A percentile compares a stretch with the other conserved stretches of the same genome.
Conservation (phyloP, 78 protist genomes). For the Dictyostelium citrinum region DNA sequence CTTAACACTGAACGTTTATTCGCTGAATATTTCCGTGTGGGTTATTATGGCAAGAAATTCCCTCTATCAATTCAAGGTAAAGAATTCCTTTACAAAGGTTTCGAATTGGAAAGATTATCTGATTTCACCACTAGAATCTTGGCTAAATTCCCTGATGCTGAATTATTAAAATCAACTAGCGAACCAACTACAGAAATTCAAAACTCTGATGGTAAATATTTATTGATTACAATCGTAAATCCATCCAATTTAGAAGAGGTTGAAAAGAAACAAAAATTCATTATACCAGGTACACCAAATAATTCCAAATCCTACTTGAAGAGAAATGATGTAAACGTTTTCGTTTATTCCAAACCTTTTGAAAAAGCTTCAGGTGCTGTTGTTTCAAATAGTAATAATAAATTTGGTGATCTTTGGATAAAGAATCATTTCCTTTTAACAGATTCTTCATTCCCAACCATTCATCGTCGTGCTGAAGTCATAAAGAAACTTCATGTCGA, state of each 20-base stretch:
- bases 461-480: slow-evolving; percentile 82
- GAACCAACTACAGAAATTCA: slow-evolving; percentile 57
- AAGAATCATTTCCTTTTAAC: slow-evolving; percentile 63
- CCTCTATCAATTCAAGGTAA: slow-evolving; percentile 65
- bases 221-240: slow-evolving; percentile 58
- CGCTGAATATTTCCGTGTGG: slow-evolving; percentile 85
- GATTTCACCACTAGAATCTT: slow-evolving; percentile 74
- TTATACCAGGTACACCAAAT: slow-evolving; percentile 59
- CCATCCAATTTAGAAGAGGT: slow-evolving; percentile 48
- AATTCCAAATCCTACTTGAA: slow-evolving; percentile 34
- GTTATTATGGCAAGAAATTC: slow-evolving; percentile 85
- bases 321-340: slow-evolving; percentile 70
- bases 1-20: slow-evolving; percentile 69
- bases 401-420: slow-evolving; percentile 86
- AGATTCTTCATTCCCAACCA: slow-evolving; percentile 69
- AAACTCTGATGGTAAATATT: slow-evolving; percentile 57
- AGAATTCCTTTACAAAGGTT: slow-evolving; percentile 83
- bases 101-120: slow-evolving; percentile 77
- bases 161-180: slow-evolving; percentile 58
- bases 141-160: slow-evolving; percentile 80
- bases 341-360: slow-evolving; percentile 69
- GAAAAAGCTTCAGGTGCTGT: slow-evolving; percentile 30
- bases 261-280: slow-evolving; percentile 12
- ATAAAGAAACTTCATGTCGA: slow-evolving; percentile 22
- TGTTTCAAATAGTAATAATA: slow-evolving; percentile 18